phyloP scores from a whole-genome alignment of 768 basidiomycete genomes.

The Xerocomus brunneocitrinus region DNA sequence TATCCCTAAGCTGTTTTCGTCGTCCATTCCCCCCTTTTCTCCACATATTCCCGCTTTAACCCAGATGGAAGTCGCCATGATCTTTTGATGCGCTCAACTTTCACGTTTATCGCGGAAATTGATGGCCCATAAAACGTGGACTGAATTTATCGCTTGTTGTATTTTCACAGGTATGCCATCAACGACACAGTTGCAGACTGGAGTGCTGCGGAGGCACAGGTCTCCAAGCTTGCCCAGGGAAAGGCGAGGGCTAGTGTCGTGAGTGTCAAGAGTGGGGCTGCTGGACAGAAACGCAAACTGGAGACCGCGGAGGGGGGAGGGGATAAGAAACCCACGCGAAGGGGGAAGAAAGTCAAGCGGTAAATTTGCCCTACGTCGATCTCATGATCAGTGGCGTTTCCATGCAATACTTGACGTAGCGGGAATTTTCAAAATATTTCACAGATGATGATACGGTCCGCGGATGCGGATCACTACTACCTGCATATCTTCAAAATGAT shows the following conservation, averaged over 20 bases:
- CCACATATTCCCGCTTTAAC: slow-evolving; percentile 9
- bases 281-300: slow-evolving; percentile 59
- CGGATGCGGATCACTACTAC: background rate
- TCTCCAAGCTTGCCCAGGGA: slow-evolving; percentile 44
- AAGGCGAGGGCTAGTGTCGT: slow-evolving; percentile 63
- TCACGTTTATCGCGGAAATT: background rate
- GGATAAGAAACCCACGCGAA: slow-evolving; percentile 48
- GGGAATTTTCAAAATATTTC: background rate
- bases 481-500: background rate
- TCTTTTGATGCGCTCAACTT: background rate
- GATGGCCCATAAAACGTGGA: background rate
- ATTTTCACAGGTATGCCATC: slow-evolving; percentile 61
- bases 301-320: slow-evolving; percentile 23
- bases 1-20: background rate
- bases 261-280: slow-evolving; percentile 54
- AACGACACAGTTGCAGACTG: slow-evolving; percentile 68
- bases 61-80: background rate
- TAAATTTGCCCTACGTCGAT: slow-evolving; percentile 8
- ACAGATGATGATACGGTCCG: background rate
- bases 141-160: background rate
- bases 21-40: background rate
- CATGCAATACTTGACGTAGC: background rate
- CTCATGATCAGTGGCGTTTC: background rate
- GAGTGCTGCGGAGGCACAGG: slow-evolving; percentile 69
- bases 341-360: slow-evolving; percentile 40